Base-by-base conservation (phyloP, 2,329 filamentous ascomycete genomes). In the Fonsecaea nubica region DNA sequence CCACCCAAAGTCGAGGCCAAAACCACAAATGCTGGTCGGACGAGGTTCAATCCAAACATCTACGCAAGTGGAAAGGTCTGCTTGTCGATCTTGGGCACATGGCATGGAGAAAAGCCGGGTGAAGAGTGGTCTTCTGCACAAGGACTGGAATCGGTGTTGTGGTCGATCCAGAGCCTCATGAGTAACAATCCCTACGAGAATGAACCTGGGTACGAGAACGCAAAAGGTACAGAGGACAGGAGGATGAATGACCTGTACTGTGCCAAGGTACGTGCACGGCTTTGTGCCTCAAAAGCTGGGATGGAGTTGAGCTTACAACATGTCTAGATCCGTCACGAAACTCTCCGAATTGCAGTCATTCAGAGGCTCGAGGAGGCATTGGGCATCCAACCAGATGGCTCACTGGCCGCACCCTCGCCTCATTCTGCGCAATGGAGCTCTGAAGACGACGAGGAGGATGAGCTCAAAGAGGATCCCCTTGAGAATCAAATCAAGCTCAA, bases 101-200 rank as follows among this genome's bases (percentile, higher is more conserved):
- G 95, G 95, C 87, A 91, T 58, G 93, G 93, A 33, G 90, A 97
- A 75, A 67, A 62, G 25, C 86, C 88, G 15, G 92, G 93, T 63
- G 95, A 98, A 78, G 89, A 97, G 77, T 99, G 95, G 95, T 97
- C 93, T 15, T 93, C 93, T 15, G 95, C 94, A 0, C 95, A 98
- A 77, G 94, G 95, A 6, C 83, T 99, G 0, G 95, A 98, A 77
- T 98, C 94, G 0, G 92, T 98, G 57, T 80, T 99, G 56, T 87
- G 98, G 61, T 98, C 94, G 4, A 97, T 99, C 64, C 95, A 99
- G 79, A 97, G 93, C 77, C 83, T 99, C 53, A 93, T 99, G 90
- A 97, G 93, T 0, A 81, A 87, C 33, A 97, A 97, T 73, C 95
- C 94, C 0, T 98, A 97, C 78, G 92, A 95, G 76, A 97, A 98